phyloP scores from a whole-genome alignment of 768 basidiomycete genomes.

The Tephrocybe sp. region DNA sequence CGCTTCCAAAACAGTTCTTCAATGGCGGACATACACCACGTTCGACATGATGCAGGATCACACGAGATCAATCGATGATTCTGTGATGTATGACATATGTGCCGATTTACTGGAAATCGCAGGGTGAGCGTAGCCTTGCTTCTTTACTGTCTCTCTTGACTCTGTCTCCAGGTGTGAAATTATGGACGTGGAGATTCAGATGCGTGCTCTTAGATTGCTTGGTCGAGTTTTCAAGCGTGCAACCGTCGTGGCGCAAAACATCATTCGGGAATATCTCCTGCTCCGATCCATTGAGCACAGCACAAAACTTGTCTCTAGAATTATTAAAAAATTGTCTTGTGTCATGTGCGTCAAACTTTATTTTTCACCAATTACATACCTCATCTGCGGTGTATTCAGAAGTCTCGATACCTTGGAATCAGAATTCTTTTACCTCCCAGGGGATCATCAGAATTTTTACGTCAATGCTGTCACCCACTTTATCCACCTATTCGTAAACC shows the following conservation, averaged over 20 bases:
- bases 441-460: not conserved
- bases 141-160: not conserved
- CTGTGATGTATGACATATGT: conserved; percentile 10
- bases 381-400: no score
- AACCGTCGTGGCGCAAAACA: not conserved
- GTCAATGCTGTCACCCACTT: conserved; percentile 4
- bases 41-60: conserved; percentile 6
- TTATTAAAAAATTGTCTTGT: not conserved
- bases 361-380: not conserved
- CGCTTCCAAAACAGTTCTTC: not conserved
- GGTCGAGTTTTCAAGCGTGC: not conserved
- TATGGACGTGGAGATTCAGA: not conserved
- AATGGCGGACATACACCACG: conserved; percentile 3
- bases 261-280: conserved; percentile 3
- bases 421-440: not conserved
- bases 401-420: conserved; percentile 5
- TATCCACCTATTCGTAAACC: conserved; percentile 1
- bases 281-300: not conserved
- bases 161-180: conserved; percentile 3
- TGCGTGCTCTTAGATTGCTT: conserved; percentile 2
- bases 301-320: conserved; percentile 5
- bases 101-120: conserved; percentile 10
- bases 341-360: not conserved
- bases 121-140: not conserved
- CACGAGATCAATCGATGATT: conserved; percentile 4